phyloP scores from a whole-genome alignment of 805 yeast genomes.

The Nematodospora valgi region DNA sequence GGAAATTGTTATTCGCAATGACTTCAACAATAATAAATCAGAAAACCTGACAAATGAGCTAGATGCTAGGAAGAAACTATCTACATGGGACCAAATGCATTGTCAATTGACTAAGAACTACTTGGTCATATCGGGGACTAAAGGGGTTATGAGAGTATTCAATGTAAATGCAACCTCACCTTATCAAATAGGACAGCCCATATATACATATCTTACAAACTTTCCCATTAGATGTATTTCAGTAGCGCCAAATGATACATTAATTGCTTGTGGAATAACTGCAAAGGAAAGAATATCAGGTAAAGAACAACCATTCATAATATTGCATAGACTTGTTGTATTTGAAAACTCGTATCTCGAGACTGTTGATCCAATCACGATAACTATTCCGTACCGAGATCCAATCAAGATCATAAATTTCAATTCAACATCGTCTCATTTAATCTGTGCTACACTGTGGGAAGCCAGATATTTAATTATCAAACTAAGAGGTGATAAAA shows the following conservation, averaged over 20 bases:
- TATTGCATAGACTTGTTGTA: conserved; percentile 44
- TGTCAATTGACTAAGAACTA: conserved; percentile 58
- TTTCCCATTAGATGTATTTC: conserved; percentile 81
- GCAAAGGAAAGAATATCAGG: conserved; percentile 69
- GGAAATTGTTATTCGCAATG: conserved; percentile 26
- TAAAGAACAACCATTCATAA: conserved; percentile 72
- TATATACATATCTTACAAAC: conserved; percentile 65
- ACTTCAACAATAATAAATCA: conserved; percentile 17
- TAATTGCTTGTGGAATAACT: conserved; percentile 78
- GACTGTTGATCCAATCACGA: conserved; percentile 57
- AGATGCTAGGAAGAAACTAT: conserved; percentile 32
- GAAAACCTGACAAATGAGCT: conserved; percentile 15
- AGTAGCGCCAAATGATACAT: conserved; percentile 58
- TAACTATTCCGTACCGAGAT: conserved; percentile 82
- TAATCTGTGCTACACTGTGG: conserved; percentile 72
- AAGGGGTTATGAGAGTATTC: conserved; percentile 66
- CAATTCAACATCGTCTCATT: conserved; percentile 64
- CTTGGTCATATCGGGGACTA: conserved; percentile 67
- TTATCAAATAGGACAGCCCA: conserved; percentile 51
- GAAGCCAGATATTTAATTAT: conserved; percentile 80
- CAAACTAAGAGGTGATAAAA: conserved; percentile 58
- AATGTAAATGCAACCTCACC: conserved; percentile 39
- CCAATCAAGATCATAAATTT: conserved; percentile 74
- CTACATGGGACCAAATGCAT: conserved; percentile 56
- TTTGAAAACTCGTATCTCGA: conserved; percentile 10